These are phyloP conservation scores for Anthracocystis walkeri DNA, from an alignment of 1,284 basidiomycete species.

Conservation along the genomic window DNA sequence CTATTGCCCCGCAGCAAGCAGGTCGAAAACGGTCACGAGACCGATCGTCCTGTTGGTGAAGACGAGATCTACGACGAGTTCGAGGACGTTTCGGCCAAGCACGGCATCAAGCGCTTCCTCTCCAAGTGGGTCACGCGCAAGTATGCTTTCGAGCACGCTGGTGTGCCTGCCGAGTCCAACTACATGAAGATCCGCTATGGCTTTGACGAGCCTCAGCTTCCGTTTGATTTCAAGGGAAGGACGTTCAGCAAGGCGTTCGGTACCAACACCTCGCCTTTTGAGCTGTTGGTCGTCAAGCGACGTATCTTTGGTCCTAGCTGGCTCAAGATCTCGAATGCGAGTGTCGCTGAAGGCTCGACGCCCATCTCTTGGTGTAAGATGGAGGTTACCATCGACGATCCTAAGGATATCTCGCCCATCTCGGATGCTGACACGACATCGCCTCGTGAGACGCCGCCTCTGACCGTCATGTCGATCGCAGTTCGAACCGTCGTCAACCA, in stretches of 20 bases:
- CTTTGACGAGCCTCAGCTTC: slow-evolving; percentile 70
- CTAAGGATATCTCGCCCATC: slow-evolving; percentile 88
- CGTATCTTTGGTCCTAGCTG: slow-evolving; percentile 99
- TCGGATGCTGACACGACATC: slow-evolving; percentile 79
- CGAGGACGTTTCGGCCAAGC: slow-evolving; percentile 79
- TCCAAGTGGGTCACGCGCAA: slow-evolving; percentile 81
- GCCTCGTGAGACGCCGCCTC: slow-evolving; percentile 84
- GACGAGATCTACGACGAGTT: slow-evolving; percentile 87
- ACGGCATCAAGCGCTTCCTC: slow-evolving; percentile 80
- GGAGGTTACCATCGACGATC: slow-evolving; percentile 85
- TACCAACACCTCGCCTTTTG: slow-evolving; percentile 92
- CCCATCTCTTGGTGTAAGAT: slow-evolving; percentile 75
- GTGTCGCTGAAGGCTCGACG: slow-evolving; percentile 72
- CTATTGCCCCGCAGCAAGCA: slow-evolving; percentile 77
- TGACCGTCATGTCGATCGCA: slow-evolving; percentile 91
- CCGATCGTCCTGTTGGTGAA: slow-evolving; percentile 74
- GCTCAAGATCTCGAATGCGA: slow-evolving; percentile 83
- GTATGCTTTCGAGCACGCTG: slow-evolving; percentile 90
- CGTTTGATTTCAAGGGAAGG: slow-evolving; percentile 79
- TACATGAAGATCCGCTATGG: slow-evolving; percentile 81
- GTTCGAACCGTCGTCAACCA: slow-evolving; percentile 94
- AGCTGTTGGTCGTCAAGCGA: slow-evolving; percentile 91
- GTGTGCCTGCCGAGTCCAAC: slow-evolving; percentile 83
- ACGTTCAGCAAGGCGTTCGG: slow-evolving; percentile 91
- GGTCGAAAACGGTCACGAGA: slow-evolving; percentile 75